Percentiles rank a stretch among this genome's conserved stretches.
Evolutionary conservation across 2,329 filamentous ascomycete species (phyloP).

Genomic region (Fusarium goolgardi): DNA sequence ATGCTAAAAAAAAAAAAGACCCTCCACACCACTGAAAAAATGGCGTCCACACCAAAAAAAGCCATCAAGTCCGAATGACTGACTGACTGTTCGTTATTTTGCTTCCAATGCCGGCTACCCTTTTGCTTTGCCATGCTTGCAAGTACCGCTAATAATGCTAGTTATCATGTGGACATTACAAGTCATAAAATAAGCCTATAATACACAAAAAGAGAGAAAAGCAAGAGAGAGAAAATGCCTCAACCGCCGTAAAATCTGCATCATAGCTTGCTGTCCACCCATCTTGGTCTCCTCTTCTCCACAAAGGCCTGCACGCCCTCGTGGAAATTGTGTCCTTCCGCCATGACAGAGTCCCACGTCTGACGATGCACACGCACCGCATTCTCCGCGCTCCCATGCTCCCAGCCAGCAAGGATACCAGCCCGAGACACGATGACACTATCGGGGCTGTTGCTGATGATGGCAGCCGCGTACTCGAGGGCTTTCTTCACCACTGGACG

Average conservation of each 20-base stretch:
- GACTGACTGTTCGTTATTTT: not conserved
- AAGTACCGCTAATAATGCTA: slow-evolving; percentile 8
- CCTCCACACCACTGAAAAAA: slow-evolving; percentile 16
- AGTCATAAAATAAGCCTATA: not conserved
- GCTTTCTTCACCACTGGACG: slow-evolving; percentile 64
- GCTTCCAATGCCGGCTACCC: not conserved
- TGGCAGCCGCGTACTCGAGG: slow-evolving; percentile 66
- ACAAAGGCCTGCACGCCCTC: slow-evolving; percentile 79
- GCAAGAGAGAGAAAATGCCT: slow-evolving; percentile 21
- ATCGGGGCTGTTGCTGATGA: slow-evolving; percentile 77
- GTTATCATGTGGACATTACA: not conserved
- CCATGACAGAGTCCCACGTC: slow-evolving; percentile 66
- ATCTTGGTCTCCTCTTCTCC: slow-evolving; percentile 74
- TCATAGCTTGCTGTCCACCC: slow-evolving; percentile 69
- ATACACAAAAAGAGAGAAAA: not conserved
- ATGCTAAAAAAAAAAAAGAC: not conserved
- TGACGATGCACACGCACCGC: slow-evolving; percentile 62
- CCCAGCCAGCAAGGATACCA: slow-evolving; percentile 77
- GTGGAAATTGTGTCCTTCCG: slow-evolving; percentile 73
- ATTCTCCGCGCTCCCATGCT: slow-evolving; percentile 70
- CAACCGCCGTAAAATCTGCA: slow-evolving; percentile 9
- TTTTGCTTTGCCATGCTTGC: not conserved
- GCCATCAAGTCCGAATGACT: not conserved
- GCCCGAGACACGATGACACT: slow-evolving; percentile 75
- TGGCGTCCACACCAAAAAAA: slow-evolving; percentile 33